Evolutionary conservation across 805 yeast species (phyloP), one percentile per base, ranked within the genome.

Genomic region (Tetrapisispora namnaoensis): DNA sequence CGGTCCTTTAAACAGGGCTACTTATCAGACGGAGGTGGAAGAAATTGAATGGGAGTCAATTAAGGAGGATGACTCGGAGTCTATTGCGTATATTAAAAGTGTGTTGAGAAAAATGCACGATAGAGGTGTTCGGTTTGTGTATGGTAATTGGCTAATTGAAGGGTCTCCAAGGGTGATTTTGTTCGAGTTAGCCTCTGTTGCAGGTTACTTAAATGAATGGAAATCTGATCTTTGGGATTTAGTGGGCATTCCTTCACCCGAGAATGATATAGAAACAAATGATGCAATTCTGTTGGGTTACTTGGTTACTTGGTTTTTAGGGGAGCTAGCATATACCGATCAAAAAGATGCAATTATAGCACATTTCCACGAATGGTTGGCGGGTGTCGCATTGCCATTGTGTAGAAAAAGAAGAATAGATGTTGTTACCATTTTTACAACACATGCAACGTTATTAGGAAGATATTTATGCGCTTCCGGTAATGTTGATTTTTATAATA

Each of bases 281-380:
- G 95, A 91, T 54, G 96, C 98, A 27, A 86, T 93, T 56, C 72
- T 91, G 53, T 72, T 91, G 55, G 99, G 99, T 34, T 91, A 91
- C 68, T 70, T 88, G 46, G 95, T 89, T 24, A 95, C 98, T 2
- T 91, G 99, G 99, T 90, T 91, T 66, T 71, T 93, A 49, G 99
- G 99, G 17, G 98, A 93, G 67, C 76, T 87, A 63, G 88, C 86
- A 17, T 80, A 74, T 63, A 79, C 82, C 58, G 95, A 93, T 66
- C 77, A 80, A 22, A 83, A 83, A 46, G 80, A 91, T 58, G 97
- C 98, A 0, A 89, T 93, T 46, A 82, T 91, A 53, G 83, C 95
- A 48, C 99, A 91, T 64, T 90, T 86, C 67, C 99, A 91, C 70
- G 99, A 91, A 70, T 91, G 99, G 99, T 76, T 91, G 50, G 97